Evolutionary conservation across 2,329 filamentous ascomycete species (phyloP), one percentile per base, ranked within the genome.

Genomic region (Aspergillus clavatus): DNA sequence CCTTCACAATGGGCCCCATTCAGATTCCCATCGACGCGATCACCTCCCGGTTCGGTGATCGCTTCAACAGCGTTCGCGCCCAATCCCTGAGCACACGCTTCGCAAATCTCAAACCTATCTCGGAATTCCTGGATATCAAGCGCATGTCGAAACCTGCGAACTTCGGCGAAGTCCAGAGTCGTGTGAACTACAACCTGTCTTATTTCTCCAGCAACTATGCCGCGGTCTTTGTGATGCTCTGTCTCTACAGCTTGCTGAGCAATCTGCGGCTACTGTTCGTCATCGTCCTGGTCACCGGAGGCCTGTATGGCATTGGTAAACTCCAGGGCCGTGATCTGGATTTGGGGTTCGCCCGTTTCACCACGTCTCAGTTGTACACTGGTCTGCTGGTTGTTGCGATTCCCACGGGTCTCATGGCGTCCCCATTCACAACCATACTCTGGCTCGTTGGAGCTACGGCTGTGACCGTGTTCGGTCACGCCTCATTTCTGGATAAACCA

Each of bases 161-260:
- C 75, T 96, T 97, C 62, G 76, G 75, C 55, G 90, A 96, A 70
- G 82, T 89, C 54, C 91, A 97, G 72, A 89, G 85, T 59, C 83
- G 91, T 55, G 84, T 95, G 74, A 95, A 94, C 78, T 96, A 96
- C 83, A 98, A 98, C 72, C 75, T 98, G 55, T 83, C 86, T 68
- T 86, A 97, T 76, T 98, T 95, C 78, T 94, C 89, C 52, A 96
- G 89, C 84, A 98, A 98, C 77, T 98, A 98, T 80, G 86, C 87
- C 57, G 85, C 87, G 53, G 81, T 97, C 59, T 95, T 97, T 67
- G 77, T 87, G 60, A 94, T 98, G 84, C 84, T 98, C 64, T 88
- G 86, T 76, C 85, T 98, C 73, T 98, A 98, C 78, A 87, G 87
- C 62, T 74, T 98, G 62, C 79, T 98, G 62, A 93, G 88, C 59